These are phyloP conservation scores for Coemansia sp. DNA, from an alignment of 192 early-diverging fungal genomes.

Conservation along the genomic window DNA sequence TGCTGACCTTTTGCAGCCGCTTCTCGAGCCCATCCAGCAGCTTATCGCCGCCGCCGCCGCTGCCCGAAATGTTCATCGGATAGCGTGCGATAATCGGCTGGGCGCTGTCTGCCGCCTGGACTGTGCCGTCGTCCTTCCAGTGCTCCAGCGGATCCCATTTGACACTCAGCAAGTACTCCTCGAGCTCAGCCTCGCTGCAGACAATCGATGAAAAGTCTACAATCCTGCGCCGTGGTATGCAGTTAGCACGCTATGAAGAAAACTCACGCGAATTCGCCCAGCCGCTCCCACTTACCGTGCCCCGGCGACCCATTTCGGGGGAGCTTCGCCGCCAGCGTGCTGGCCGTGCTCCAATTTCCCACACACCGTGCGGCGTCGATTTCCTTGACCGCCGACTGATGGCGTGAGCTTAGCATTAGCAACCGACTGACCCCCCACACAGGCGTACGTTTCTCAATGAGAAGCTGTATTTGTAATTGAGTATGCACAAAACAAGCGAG, in stretches of 20 bases:
- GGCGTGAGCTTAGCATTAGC: slow-evolving; percentile 33
- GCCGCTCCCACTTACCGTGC: slow-evolving; percentile 17
- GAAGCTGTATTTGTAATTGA: too few species aligned
- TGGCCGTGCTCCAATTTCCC: slow-evolving; percentile 31
- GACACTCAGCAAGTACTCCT: slow-evolving; percentile 32
- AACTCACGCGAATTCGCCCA: neutral
- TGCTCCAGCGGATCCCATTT: slow-evolving; percentile 34
- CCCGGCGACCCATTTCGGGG: slow-evolving; percentile 19
- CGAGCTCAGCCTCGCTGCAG: slow-evolving; percentile 35
- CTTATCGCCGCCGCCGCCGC: too few species aligned
- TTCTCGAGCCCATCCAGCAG: slow-evolving; percentile 23
- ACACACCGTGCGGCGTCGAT: slow-evolving; percentile 52
- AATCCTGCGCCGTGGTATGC: slow-evolving; percentile 1
- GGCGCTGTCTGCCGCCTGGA: neutral
- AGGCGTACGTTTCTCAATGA: too few species aligned
- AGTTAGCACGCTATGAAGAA: too few species aligned
- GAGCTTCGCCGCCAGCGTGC: slow-evolving; percentile 30
- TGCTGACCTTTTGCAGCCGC: slow-evolving; percentile 10
- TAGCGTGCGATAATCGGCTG: slow-evolving; percentile 8
- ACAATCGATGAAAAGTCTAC: slow-evolving; percentile 28
- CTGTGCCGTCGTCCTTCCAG: slow-evolving; percentile 35
- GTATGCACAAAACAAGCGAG: too few species aligned
- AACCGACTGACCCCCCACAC: too few species aligned
- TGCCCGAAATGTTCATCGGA: slow-evolving; percentile 35
- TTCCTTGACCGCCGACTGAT: slow-evolving; percentile 42